Evolutionary conservation across 805 yeast species (phyloP), one percentile per base, ranked within the genome.

Genomic region (Saccharomycopsis sp.): DNA sequence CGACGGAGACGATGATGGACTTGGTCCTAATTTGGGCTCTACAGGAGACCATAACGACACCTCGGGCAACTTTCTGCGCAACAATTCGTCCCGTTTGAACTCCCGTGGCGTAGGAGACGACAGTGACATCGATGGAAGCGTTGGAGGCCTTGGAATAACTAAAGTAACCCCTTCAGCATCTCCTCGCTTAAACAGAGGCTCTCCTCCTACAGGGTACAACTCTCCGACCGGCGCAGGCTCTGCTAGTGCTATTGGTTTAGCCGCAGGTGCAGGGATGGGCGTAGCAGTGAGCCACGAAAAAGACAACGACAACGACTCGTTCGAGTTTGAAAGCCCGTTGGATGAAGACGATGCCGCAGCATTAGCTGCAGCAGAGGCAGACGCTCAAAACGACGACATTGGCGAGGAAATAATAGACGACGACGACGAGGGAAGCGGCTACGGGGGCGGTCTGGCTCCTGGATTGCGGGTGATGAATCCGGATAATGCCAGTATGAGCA

Each of bases 401-500:
- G 18, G 16, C 15, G 41, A 18, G 34, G 52, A 53, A 15, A 53
- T 34, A 9, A 15, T 18, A 9, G 41, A 40, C 55, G 51, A 53
- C 29, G 52, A 20, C 16, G 15, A 15, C 37, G 34, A 50, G n/a
- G 47, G 34, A 14, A 24, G 34, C 2, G 23, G 51, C 15, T 16
- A 58, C 52, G 58, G 55, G n/a, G 54, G 47, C 16, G 56, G 54
- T n/a, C 41, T 41, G 3, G 41, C 55, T 1, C 52, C 56, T 12
- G 63, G 62, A 14, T 51, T 61, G 23, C 54, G 63, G 47, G 52
- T 61, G 16, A 57, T 56, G 57, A 61, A 61, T 47, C 63, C 63
- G 2, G 63, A 61, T 46, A 53, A 56, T 23, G 55, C 46, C n/a
- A 59, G 57, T 47, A 41, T 50, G 12, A 54, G 54, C 15, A 44